phyloP scores from a whole-genome alignment of 441 rosid genomes.

The Erodium texanum region DNA sequence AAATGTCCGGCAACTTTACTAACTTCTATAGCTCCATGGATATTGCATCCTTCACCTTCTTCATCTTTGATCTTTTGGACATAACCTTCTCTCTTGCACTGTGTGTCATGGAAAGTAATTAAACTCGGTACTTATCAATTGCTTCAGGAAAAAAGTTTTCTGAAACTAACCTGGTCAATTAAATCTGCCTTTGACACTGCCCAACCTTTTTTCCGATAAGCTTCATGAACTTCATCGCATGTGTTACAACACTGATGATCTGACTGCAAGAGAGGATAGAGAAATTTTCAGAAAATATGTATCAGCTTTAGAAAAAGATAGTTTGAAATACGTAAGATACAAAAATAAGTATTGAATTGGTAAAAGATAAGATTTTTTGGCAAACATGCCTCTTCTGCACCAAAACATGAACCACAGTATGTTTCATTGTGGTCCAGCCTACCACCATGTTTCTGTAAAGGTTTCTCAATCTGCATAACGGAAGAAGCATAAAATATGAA shows the following conservation, averaged over 20 bases:
- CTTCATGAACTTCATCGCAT: slow-evolving; percentile 96
- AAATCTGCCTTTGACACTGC: slow-evolving; percentile 68
- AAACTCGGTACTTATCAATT: background rate
- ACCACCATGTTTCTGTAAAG: slow-evolving; percentile 91
- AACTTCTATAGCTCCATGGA: slow-evolving; percentile 83
- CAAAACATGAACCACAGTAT: slow-evolving; percentile 89
- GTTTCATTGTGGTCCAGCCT: slow-evolving; percentile 93
- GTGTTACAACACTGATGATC: slow-evolving; percentile 84
- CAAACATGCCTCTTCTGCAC: slow-evolving; percentile 64
- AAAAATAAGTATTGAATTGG: background rate
- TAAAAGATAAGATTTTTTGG: background rate
- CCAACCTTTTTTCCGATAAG: slow-evolving; percentile 95
- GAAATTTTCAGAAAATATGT: slow-evolving; percentile 4
- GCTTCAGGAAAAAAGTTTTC: background rate
- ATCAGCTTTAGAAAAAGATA: background rate
- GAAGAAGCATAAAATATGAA: slow-evolving; percentile 2
- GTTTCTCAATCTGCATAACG: slow-evolving; percentile 66
- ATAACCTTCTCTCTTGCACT: slow-evolving; percentile 95
- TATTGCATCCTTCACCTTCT: slow-evolving; percentile 95
- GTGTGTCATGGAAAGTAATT: slow-evolving; percentile 12
- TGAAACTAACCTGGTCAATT: slow-evolving; percentile 64
- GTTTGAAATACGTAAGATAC: background rate
- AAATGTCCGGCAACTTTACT: slow-evolving; percentile 94
- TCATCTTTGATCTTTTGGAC: slow-evolving; percentile 80
- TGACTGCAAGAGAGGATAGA: slow-evolving; percentile 29